phyloP scores from a whole-genome alignment of 2,329 filamentous ascomycete species.

The Blumeria graminis region DNA sequence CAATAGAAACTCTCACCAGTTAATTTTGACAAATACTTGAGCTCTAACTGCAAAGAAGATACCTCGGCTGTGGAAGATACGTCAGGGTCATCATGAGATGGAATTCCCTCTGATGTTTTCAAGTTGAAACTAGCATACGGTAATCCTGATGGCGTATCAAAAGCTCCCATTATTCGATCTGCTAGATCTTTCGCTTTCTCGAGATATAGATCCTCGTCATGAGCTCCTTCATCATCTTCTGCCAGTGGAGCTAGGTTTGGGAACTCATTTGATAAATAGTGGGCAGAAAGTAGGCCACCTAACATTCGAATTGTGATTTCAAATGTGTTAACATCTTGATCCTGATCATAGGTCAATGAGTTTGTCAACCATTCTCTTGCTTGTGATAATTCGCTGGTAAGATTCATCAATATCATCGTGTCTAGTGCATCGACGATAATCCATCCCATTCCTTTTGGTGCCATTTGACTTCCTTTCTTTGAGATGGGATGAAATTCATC shows the following conservation, averaged over 20 bases:
- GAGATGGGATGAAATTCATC: constrained; percentile 74
- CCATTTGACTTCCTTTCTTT: constrained; percentile 64
- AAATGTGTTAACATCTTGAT: constrained; percentile 92
- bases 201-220: constrained; percentile 76
- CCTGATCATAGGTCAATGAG: constrained; percentile 62
- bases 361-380: constrained; percentile 75
- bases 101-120: constrained; percentile 48
- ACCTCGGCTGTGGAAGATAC: constrained; percentile 88
- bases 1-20: constrained; percentile 85
- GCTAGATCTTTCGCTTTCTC: constrained; percentile 90
- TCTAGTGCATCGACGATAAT: constrained; percentile 93
- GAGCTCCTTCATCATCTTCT: constrained; percentile 45
- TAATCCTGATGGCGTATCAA: constrained; percentile 65
- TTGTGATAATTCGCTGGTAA: constrained; percentile 61
- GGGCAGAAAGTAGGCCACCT: constrained; percentile 72
- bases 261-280: constrained; percentile 74
- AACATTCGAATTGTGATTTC: constrained; percentile 97
- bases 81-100: constrained; percentile 62
- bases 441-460: constrained; percentile 76
- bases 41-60: constrained; percentile 76
- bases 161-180: constrained; percentile 66
- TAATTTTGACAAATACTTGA: constrained; percentile 88
- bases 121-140: constrained; percentile 83
- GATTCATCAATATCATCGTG: constrained; percentile 95
- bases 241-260: constrained; percentile 53